Evolutionary conservation across 2,329 filamentous ascomycete genomes (phyloP).

Genomic region (Fusarium tupiense): DNA sequence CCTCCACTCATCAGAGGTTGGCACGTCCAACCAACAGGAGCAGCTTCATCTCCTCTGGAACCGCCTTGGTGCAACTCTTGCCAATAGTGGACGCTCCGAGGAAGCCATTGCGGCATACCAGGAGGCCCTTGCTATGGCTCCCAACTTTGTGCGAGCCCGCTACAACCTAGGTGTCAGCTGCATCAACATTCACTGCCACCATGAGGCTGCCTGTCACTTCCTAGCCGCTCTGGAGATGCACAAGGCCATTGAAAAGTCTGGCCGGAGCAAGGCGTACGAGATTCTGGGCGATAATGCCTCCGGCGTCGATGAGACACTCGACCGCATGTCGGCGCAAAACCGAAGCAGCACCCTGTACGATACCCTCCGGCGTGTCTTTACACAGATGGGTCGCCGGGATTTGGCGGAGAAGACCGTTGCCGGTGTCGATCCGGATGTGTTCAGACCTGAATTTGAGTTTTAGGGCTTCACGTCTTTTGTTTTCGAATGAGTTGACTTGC

Average conservation of each 20-base stretch:
- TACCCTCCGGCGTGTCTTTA: conserved; percentile 93
- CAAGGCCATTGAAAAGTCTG: conserved; percentile 88
- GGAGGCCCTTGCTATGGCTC: conserved; percentile 86
- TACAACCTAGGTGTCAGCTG: conserved; percentile 97
- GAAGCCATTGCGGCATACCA: conserved; percentile 98
- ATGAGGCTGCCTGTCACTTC: conserved; percentile 91
- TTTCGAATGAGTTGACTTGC: conserved; percentile 4
- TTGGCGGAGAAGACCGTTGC: conserved; percentile 86
- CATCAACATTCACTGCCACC: conserved; percentile 96
- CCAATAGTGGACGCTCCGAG: conserved; percentile 91
- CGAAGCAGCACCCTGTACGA: conserved; percentile 97
- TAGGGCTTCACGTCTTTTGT: conserved; percentile 42
- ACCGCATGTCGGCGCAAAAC: conserved; percentile 93
- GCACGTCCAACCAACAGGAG: conserved; percentile 82
- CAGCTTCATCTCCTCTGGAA: conserved; percentile 98
- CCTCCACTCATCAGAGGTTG: conserved; percentile 84
- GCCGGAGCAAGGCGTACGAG: conserved; percentile 83
- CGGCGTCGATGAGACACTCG: conserved; percentile 74
- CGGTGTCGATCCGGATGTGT: conserved; percentile 89
- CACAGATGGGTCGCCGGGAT: conserved; percentile 91
- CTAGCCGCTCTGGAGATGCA: conserved; percentile 95
- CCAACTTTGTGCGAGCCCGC: conserved; percentile 95
- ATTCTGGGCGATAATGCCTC: conserved; percentile 70
- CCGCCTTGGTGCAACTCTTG: conserved; percentile 91
- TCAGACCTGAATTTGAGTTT: conserved; percentile 92